Evolutionary conservation across 495 filamentous ascomycete genomes (phyloP), one percentile per base, ranked within the genome.

Genomic region (Tirmania nivea): DNA sequence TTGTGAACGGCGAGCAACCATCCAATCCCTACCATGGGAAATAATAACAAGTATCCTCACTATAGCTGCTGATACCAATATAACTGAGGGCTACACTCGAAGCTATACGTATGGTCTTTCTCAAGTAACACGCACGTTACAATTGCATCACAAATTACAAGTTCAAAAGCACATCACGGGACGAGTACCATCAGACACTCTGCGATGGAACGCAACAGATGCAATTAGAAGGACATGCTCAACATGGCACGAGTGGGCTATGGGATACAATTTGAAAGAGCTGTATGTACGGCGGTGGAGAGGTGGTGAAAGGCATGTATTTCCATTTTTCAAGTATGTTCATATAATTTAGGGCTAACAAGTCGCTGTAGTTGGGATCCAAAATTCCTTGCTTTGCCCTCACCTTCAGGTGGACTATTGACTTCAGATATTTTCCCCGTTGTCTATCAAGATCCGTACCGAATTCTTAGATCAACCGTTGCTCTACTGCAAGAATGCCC

Each of bases 191-290:
- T 63, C 68, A 11, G 74, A 75, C 51, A 60, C 70, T 16, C 60
- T 71, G 31, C 67, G 67, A 51, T 77, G 74, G 74, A 67, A 70
- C 50, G 57, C 70, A 10, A 70, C 69, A 7, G 54, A 65, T 34
- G 60, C 66, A 14, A 66, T 76, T 50, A 65, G 74, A 35, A 65
- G 66, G 14, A 72, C 74, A 35, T 70, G 69, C 60, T 61, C 62
- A 25, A 54, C 59, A 48, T 77, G 74, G 73, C 74, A 74, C 53
- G 63, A 75, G 7, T 77, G 74, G 74, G 70, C 71, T 11, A 55
- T 71, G 51, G 60, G 64, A 4, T 72, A 71, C 61, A 63, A 71
- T 39, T 54, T 77, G 45, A 67, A 66, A 53, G 66, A 69, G 14
- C 55, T 76, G 25, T 74, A 73, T 54, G 65, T 76, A 39, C 67